These are phyloP conservation scores for Fusarium euwallaceae DNA, from an alignment of 2,329 filamentous ascomycete genomes.

Conservation along the genomic window DNA sequence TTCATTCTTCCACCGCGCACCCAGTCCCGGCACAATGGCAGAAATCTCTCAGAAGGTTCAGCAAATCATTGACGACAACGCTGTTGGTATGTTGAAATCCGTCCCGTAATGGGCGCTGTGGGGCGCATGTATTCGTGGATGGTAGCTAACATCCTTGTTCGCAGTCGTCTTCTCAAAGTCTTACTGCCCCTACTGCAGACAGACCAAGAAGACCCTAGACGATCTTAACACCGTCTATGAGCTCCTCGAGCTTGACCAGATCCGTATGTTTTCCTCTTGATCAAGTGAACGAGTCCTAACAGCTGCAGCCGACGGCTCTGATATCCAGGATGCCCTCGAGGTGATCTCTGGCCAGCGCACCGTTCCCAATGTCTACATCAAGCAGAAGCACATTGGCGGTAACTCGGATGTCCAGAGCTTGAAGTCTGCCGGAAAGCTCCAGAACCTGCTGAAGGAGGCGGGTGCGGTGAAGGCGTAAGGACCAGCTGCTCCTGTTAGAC, in stretches of 20 bases:
- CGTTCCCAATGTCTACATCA: slow-evolving; percentile 97
- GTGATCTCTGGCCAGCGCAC: slow-evolving; percentile 87
- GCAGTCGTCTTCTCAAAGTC: slow-evolving; percentile 95
- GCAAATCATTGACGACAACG: slow-evolving; percentile 88
- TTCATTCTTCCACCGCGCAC: slow-evolving; percentile 75
- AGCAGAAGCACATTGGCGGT: slow-evolving; percentile 91
- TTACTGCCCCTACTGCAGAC: slow-evolving; percentile 92
- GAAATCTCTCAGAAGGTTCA: slow-evolving; percentile 87
- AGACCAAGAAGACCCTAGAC: slow-evolving; percentile 81
- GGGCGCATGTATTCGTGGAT: slow-evolving; percentile 12
- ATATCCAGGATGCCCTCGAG: slow-evolving; percentile 84
- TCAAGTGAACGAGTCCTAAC: slow-evolving; percentile 31
- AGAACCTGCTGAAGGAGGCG: slow-evolving; percentile 57
- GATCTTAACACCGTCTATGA: slow-evolving; percentile 79
- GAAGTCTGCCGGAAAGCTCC: slow-evolving; percentile 59
- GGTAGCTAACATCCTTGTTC: slow-evolving; percentile 10
- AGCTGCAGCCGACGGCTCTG: slow-evolving; percentile 79
- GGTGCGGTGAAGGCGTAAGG: slow-evolving; percentile 60
- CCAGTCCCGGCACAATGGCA: slow-evolving; percentile 79
- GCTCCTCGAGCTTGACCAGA: slow-evolving; percentile 85
- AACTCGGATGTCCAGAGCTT: slow-evolving; percentile 86
- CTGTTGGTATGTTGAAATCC: slow-evolving; percentile 73
- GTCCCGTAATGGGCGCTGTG: slow-evolving; percentile 2
- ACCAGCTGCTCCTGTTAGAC: slow-evolving; percentile 13
- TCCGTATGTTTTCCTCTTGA: slow-evolving; percentile 69